Conservation (phyloP, 495 filamentous ascomycete genomes). For the Trichocladium uniseriatum region DNA sequence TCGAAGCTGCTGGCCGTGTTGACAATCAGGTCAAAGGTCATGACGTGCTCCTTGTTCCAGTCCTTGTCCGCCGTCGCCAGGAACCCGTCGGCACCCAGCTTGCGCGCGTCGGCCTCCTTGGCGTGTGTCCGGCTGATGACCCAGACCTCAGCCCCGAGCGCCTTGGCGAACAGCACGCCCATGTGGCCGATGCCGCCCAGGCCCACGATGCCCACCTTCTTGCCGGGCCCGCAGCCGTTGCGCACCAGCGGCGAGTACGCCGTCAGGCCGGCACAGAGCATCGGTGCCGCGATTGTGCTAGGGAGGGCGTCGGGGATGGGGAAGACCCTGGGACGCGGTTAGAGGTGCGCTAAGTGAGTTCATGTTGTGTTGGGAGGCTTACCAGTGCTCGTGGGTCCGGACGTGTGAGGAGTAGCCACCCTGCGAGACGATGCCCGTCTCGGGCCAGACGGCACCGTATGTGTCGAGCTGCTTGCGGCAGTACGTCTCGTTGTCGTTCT, state of each 20-base stretch:
- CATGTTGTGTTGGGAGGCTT: no score
- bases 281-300: slow-evolving; percentile 62
- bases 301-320: slow-evolving; percentile 68
- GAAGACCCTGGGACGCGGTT: slow-evolving; percentile 43
- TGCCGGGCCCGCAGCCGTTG: slow-evolving; percentile 64
- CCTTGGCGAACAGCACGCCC: slow-evolving; percentile 61
- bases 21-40: slow-evolving; percentile 53
- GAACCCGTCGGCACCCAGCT: slow-evolving; percentile 67
- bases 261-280: slow-evolving; percentile 84
- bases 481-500: slow-evolving; percentile 51
- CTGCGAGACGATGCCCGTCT: slow-evolving; percentile 43
- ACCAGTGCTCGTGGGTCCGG: slow-evolving; percentile 48
- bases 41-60: slow-evolving; percentile 49
- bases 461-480: slow-evolving; percentile 48
- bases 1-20: slow-evolving; percentile 47
- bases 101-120: slow-evolving; percentile 59
- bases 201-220: slow-evolving; percentile 69
- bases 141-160: slow-evolving; percentile 60
- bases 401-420: slow-evolving; percentile 48
- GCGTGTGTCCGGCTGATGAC: slow-evolving; percentile 58
- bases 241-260: slow-evolving; percentile 69
- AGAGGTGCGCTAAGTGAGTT: neutral
- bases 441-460: slow-evolving; percentile 46
- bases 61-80: slow-evolving; percentile 56
- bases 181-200: slow-evolving; percentile 68